Evolutionary conservation across 805 yeast genomes (phyloP).

Genomic region (Ogataea henricii): DNA sequence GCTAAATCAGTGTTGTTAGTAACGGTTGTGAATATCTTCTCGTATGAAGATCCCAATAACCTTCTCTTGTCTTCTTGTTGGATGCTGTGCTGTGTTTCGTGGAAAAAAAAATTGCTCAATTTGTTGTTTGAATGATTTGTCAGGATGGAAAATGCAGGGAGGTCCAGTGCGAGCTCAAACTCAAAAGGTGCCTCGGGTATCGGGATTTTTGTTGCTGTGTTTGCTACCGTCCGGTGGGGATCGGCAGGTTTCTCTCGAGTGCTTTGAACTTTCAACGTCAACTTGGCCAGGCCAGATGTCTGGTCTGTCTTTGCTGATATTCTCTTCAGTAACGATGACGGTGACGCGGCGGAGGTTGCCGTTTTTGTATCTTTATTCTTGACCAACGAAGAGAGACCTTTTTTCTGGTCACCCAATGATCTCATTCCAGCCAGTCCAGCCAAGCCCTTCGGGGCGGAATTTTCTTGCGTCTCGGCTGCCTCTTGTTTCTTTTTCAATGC

Average conservation of each 20-base stretch:
- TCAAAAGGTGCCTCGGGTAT: slow-evolving; percentile 11
- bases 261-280: not conserved
- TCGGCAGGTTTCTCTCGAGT: not conserved
- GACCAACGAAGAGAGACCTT: not conserved
- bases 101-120: slow-evolving; percentile 12
- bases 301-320: not conserved
- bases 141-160: slow-evolving; percentile 4
- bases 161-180: slow-evolving; percentile 7
- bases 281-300: not conserved
- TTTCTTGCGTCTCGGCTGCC: not conserved
- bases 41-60: slow-evolving; percentile 6
- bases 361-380: not conserved
- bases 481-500: slow-evolving; percentile 36
- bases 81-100: slow-evolving; percentile 2
- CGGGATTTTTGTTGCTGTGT: not conserved
- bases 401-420: not conserved
- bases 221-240: too few species aligned
- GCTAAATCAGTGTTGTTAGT: slow-evolving; percentile 45
- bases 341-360: not conserved
- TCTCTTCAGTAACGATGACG: not conserved
- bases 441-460: not conserved
- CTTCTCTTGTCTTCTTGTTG: slow-evolving; percentile 11
- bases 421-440: slow-evolving; percentile 4
- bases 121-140: slow-evolving; percentile 15
- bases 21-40: slow-evolving; percentile 19